Evolutionary conservation across 2,329 filamentous ascomycete genomes (phyloP).

Genomic region (Diaporthe amygdali): DNA sequence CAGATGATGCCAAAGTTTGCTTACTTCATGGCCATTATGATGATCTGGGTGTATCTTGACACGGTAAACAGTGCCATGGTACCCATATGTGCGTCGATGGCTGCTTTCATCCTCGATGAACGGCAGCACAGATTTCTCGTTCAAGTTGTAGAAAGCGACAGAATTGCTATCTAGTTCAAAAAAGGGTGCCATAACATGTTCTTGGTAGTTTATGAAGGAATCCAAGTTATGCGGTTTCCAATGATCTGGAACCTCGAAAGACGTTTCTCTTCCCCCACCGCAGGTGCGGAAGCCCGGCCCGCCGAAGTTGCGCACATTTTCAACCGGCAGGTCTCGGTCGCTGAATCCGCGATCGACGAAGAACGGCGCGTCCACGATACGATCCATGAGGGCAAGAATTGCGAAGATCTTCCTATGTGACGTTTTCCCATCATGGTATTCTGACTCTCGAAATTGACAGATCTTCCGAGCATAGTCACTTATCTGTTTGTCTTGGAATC

Average conservation of each 20-base stretch:
- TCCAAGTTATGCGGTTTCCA: neutral
- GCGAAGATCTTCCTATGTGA: neutral
- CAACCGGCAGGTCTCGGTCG: neutral
- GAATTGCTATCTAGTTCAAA: neutral
- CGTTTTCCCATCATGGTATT: neutral
- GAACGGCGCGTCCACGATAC: neutral
- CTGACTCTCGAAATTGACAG: neutral
- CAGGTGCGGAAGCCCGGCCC: neutral
- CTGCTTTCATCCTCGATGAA: neutral
- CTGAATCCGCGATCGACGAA: neutral
- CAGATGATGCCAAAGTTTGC: neutral
- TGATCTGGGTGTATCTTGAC: conserved; percentile 26
- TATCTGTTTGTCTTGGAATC: neutral
- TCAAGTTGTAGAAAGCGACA: neutral
- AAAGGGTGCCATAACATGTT: neutral
- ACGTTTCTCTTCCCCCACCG: neutral
- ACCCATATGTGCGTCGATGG: neutral
- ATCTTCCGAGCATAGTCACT: neutral
- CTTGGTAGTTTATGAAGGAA: neutral
- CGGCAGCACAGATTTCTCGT: neutral
- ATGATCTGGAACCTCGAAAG: neutral
- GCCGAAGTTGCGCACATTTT: neutral
- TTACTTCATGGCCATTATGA: conserved; percentile 17
- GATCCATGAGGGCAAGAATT: neutral
- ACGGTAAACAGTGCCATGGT: conserved; percentile 14